Conservation (phyloP, 2,329 filamentous ascomycete species). For the Saccharata proteae region DNA sequence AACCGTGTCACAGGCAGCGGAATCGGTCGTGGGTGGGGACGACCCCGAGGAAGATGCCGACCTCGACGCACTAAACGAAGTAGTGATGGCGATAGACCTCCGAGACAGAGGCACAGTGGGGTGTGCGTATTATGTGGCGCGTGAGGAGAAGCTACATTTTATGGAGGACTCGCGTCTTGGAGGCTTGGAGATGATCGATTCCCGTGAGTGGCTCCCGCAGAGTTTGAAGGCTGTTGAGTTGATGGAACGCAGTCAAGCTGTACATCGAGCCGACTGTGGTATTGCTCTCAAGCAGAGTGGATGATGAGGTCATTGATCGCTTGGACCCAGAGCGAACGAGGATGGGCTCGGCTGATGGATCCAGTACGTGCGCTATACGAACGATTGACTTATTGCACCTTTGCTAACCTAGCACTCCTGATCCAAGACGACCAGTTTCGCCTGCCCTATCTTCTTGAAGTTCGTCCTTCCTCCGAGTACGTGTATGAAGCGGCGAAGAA, state of each 20-base stretch:
- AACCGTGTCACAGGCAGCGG: too few relatives aligned
- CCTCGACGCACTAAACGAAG: constrained; percentile 46
- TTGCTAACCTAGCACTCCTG: background rate
- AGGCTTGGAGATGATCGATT: constrained; percentile 48
- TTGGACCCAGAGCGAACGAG: constrained; percentile 32
- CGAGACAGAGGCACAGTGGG: constrained; percentile 60
- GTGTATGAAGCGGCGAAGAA: constrained; percentile 52
- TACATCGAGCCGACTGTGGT: constrained; percentile 51
- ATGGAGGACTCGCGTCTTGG: constrained; percentile 65
- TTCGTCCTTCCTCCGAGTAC: constrained; percentile 62
- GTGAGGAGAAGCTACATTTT: constrained; percentile 58
- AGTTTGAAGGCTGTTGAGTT: constrained; percentile 6
- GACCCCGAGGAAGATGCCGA: constrained; percentile 23
- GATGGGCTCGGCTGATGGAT: constrained; percentile 17
- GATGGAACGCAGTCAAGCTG: constrained; percentile 38
- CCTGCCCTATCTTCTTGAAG: constrained; percentile 51
- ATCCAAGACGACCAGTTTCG: constrained; percentile 35
- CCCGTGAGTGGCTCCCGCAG: constrained; percentile 22
- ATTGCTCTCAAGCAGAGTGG: constrained; percentile 43
- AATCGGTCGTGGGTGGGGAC: too few relatives aligned
- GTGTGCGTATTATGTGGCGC: constrained; percentile 69
- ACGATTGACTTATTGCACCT: background rate
- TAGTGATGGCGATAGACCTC: constrained; percentile 72
- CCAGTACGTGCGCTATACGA: constrained; percentile 16
- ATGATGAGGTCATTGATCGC: constrained; percentile 34